phyloP scores from a whole-genome alignment of 2,329 filamentous ascomycete genomes.

The Cladosporium halotolerans region DNA sequence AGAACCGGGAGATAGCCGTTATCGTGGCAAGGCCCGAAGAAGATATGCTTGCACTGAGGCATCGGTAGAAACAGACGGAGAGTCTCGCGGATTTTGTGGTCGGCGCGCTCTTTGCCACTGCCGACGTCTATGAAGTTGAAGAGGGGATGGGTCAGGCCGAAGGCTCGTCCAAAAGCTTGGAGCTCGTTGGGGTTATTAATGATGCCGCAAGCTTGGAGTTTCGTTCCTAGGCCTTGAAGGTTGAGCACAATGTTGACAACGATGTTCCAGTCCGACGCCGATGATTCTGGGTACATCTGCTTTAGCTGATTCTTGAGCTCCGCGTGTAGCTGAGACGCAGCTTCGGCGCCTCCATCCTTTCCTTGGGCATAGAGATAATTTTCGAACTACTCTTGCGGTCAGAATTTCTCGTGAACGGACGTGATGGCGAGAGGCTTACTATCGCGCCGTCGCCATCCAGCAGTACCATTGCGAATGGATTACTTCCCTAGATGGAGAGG shows the following conservation, averaged over 20 bases:
- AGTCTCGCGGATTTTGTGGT: constrained; percentile 43
- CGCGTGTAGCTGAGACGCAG: constrained; percentile 37
- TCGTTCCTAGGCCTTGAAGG: constrained; percentile 39
- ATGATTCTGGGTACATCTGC: constrained; percentile 32
- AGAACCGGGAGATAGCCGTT: constrained; percentile 41
- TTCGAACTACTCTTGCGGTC: constrained; percentile 34
- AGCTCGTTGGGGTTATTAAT: constrained; percentile 36
- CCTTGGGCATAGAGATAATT: constrained; percentile 38
- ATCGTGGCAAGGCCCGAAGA: constrained; percentile 44
- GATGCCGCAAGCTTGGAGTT: constrained; percentile 37
- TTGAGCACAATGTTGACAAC: constrained; percentile 44
- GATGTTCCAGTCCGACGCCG: constrained; percentile 37
- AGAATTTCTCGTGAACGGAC: background rate
- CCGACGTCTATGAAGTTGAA: constrained; percentile 46
- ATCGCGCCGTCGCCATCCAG: constrained; percentile 47
- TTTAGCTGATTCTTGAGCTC: constrained; percentile 39
- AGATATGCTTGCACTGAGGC: constrained; percentile 39
- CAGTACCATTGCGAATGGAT: constrained; percentile 41
- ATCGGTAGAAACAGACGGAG: constrained; percentile 42
- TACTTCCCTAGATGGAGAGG: constrained; percentile 21
- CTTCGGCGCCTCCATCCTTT: constrained; percentile 41
- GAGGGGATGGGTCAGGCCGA: constrained; percentile 39
- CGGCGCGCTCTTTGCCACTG: constrained; percentile 40
- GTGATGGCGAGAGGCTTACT: constrained; percentile 25
- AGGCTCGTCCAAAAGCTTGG: constrained; percentile 38